Evolutionary conservation across 106 monocot species (phyloP), one percentile per base, ranked within the genome.

Genomic region (Amphibolis antarctica): DNA sequence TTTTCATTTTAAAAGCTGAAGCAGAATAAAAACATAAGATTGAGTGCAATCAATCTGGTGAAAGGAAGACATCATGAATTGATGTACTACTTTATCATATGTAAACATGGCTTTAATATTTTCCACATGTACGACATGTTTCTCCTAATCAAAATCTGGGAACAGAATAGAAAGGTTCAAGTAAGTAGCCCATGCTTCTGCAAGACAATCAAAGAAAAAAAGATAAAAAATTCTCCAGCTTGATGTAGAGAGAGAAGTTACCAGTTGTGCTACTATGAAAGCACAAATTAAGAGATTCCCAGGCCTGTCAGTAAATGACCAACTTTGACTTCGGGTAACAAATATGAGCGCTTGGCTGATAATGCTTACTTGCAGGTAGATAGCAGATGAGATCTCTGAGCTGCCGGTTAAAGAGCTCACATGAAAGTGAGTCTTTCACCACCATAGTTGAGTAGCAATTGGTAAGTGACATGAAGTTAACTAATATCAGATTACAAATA

Each of bases 311-410:
- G 64, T 68, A 66, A 82, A 86, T 28, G 82, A 82, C 79, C 79
- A 79, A 60, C 86, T 62, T 28, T 60, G 79, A 62, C 77, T 79
- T 31, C 86, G 69, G 19, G 86, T 86, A n/a, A 86, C 82, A 54
- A 86, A 86, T 53, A 86, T 86, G 47, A 86, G 85, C 42, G 85
- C 85, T 67, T 86, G 85, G 29, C 85, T 86, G 66, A 81, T 82
- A 51, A 86, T 82, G 67, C 82, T 86, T 65, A 86, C 82, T 77
- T 86, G 86, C 51, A 86, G 74, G 64, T 86, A 86, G 26, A 86
- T 54, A 29, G 86, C 79, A 25, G 82, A 79, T 26, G 79, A 79
- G 1, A 81, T 76, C 62, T 73, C 62, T 28, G 14, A 31, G 46
- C 52, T 76, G 52, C 43, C 63, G 30, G 70, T 67, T 56, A 85